Evolutionary conservation across 2,329 filamentous ascomycete species (phyloP).

Genomic region (Fusarium neocosmosporiellum): DNA sequence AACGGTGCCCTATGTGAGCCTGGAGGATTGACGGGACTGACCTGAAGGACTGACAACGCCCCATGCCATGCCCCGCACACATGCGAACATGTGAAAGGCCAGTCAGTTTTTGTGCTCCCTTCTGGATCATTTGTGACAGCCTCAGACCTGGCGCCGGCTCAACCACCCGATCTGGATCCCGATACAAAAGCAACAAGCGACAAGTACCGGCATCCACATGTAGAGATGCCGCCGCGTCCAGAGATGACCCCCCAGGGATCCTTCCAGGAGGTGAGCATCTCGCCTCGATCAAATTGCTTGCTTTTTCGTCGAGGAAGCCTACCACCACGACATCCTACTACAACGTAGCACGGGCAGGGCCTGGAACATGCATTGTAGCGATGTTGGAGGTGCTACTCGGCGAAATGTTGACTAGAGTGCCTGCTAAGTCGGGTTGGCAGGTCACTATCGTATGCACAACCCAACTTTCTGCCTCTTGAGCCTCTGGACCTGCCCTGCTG

Average conservation of each 20-base stretch:
- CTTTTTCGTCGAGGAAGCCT: neutral
- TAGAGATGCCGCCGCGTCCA: constrained; percentile 15
- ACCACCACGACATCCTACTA: constrained; percentile 19
- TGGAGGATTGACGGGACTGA: neutral
- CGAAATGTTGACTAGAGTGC: constrained; percentile 29
- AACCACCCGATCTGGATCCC: constrained; percentile 37
- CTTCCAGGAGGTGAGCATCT: constrained; percentile 7
- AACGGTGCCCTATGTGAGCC: neutral
- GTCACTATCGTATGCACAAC: constrained; percentile 7
- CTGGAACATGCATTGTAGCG: constrained; percentile 7
- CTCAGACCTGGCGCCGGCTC: constrained; percentile 26
- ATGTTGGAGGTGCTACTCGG: constrained; percentile 20
- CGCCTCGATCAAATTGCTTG: constrained; percentile 9
- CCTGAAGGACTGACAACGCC: neutral
- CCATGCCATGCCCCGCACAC: neutral
- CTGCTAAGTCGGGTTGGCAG: constrained; percentile 10
- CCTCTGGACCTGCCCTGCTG: constrained; percentile 21
- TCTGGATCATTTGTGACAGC: constrained; percentile 26
- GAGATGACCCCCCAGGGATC: constrained; percentile 13
- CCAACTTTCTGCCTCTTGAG: constrained; percentile 17
- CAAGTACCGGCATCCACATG: constrained; percentile 39
- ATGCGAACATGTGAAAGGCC: constrained; percentile 28
- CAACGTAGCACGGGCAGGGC: constrained; percentile 15
- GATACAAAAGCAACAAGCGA: constrained; percentile 30
- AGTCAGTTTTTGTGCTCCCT: neutral